Conservation (phyloP, 164 flowering plant species). For the Piper betle region DNA sequence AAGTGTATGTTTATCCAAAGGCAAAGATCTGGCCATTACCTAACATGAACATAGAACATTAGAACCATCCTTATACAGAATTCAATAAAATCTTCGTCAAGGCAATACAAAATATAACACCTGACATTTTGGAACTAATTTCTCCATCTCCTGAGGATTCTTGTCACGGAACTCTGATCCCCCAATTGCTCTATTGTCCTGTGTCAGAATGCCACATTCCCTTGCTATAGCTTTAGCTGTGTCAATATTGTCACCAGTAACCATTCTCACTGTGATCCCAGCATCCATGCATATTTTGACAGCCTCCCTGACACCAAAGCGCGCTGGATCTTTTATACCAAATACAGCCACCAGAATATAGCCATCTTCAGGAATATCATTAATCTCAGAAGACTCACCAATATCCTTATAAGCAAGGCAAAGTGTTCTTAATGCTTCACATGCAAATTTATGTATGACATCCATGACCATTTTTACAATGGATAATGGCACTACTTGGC, state of each 20-base stretch:
- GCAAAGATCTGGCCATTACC: conserved; percentile 32
- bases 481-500: conserved; percentile 18
- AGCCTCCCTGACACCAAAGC: conserved; percentile 38
- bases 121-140: conserved; percentile 27
- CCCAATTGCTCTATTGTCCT: conserved; percentile 34
- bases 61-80: not conserved
- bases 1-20: conserved; percentile 22
- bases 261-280: conserved; percentile 43
- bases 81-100: too few relatives aligned
- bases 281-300: conserved; percentile 33
- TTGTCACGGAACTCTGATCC: conserved; percentile 30
- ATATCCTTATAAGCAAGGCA: conserved; percentile 15
- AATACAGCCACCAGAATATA: conserved; percentile 37
- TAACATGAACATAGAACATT: not conserved
- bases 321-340: conserved; percentile 48
- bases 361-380: conserved; percentile 24
- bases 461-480: conserved; percentile 13
- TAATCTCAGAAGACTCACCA: conserved; percentile 9
- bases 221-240: conserved; percentile 49
- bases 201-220: conserved; percentile 41
- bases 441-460: conserved; percentile 30
- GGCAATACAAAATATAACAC: conserved; percentile 8
- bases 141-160: conserved; percentile 19
- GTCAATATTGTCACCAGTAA: conserved; percentile 43
- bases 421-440: conserved; percentile 33